Percentiles rank a stretch among this genome's conserved stretches.
These are phyloP conservation scores for Trichoderma citrinoviride DNA, from an alignment of 2,329 filamentous ascomycete species.

Conservation along the genomic window DNA sequence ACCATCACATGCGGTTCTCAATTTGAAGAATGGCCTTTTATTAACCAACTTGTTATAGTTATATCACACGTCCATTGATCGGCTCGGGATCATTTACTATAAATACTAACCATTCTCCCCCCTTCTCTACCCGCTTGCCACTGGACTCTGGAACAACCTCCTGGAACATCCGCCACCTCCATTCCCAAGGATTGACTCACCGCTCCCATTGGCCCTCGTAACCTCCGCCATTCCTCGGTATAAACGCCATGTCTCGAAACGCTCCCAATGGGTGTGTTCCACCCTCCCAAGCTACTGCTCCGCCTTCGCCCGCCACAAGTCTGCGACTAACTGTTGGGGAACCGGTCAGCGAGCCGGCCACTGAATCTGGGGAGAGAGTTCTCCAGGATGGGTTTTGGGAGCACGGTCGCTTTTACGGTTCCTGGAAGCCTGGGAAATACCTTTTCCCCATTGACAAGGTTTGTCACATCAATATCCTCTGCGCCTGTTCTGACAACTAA, in stretches of 20 bases:
- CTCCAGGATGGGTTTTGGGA: conserved; percentile 44
- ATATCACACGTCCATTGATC: not conserved
- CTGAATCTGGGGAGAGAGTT: conserved; percentile 22
- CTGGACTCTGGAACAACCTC: not conserved
- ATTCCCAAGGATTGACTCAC: not conserved
- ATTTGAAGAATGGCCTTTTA: not conserved
- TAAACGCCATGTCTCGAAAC: conserved; percentile 33
- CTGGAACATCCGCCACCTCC: not conserved
- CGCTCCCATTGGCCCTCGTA: not conserved
- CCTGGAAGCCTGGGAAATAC: conserved; percentile 66
- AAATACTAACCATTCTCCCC: not conserved
- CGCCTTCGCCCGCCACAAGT: conserved; percentile 21
- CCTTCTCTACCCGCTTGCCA: not conserved
- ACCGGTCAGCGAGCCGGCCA: conserved; percentile 25
- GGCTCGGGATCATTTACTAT: not conserved
- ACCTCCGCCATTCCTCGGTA: conserved; percentile 9
- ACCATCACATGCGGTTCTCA: not conserved
- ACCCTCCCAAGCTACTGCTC: conserved; percentile 21
- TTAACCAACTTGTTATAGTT: not conserved
- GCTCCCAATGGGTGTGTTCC: conserved; percentile 33
- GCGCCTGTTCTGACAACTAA: conserved; percentile 27
- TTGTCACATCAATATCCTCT: not conserved
- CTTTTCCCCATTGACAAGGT: conserved; percentile 67
- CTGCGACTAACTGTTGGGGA: conserved; percentile 23
- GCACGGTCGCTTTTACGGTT: conserved; percentile 69